Conservation (phyloP, 1,284 basidiomycete genomes). For the Malassezia caprae region DNA sequence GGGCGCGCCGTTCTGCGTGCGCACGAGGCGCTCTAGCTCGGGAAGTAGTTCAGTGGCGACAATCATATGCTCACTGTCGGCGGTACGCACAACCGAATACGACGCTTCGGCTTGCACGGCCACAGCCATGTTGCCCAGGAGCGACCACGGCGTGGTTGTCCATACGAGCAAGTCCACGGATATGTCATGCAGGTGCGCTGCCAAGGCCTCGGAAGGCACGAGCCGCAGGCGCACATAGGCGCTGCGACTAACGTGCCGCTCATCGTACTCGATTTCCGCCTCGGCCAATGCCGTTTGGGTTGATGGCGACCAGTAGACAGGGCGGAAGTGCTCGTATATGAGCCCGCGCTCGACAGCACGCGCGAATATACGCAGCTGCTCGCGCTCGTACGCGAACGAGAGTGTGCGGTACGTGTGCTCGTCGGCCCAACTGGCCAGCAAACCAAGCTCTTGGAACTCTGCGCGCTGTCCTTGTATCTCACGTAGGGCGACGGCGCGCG, state of each 20-base stretch:
- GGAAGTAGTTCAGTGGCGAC: slow-evolving; percentile 62
- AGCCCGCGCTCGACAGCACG: slow-evolving; percentile 70
- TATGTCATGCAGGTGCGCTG: slow-evolving; percentile 47
- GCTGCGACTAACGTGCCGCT: slow-evolving; percentile 75
- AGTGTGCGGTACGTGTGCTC: slow-evolving; percentile 60
- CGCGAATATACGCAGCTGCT: slow-evolving; percentile 76
- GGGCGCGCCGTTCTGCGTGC: neutral
- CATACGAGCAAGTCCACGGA: slow-evolving; percentile 62
- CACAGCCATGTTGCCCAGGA: slow-evolving; percentile 92
- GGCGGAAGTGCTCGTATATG: slow-evolving; percentile 75
- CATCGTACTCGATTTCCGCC: slow-evolving; percentile 82
- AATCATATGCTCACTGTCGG: slow-evolving; percentile 53
- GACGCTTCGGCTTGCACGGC: slow-evolving; percentile 65
- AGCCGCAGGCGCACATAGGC: slow-evolving; percentile 70
- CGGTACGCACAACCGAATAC: slow-evolving; percentile 58
- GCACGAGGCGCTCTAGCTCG: slow-evolving; percentile 14
- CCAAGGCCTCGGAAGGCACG: slow-evolving; percentile 9
- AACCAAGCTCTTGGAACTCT: slow-evolving; percentile 71
- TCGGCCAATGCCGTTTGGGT: slow-evolving; percentile 89
- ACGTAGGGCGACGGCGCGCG: slow-evolving; percentile 62
- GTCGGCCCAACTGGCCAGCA: slow-evolving; percentile 82
- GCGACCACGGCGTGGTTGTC: slow-evolving; percentile 97
- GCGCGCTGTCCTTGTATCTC: slow-evolving; percentile 68
- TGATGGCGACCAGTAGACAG: slow-evolving; percentile 91
- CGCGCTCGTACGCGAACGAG: slow-evolving; percentile 75